These are phyloP conservation scores for Penicillium oxalicum DNA, from an alignment of 2,329 filamentous ascomycete species.

Conservation along the genomic window DNA sequence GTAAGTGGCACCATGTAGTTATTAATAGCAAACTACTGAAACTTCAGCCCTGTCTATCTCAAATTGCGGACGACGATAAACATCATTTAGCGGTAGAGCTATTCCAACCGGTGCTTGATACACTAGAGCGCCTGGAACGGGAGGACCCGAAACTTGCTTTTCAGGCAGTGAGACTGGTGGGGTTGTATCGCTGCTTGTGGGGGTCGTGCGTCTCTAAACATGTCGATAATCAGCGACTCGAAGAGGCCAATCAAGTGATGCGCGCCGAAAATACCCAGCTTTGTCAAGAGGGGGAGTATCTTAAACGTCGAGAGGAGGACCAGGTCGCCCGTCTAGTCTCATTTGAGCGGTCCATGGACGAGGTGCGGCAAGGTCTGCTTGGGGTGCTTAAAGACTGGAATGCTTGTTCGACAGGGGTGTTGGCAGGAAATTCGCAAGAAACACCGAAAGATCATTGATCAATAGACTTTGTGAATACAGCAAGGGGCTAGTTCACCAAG, in stretches of 20 bases:
- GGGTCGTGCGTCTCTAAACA: conserved; percentile 4
- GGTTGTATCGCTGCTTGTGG: background rate
- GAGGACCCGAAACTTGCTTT: conserved; percentile 3
- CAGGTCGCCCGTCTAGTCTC: background rate
- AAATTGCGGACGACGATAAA: background rate
- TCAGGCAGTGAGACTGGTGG: background rate
- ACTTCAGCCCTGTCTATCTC: too few species aligned
- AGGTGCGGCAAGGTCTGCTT: too few species aligned
- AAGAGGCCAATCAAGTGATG: background rate
- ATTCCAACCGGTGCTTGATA: background rate
- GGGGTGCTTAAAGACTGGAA: too few species aligned
- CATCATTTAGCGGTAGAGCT: background rate
- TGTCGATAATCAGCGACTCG: background rate
- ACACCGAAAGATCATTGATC: too few species aligned
- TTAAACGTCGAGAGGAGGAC: background rate
- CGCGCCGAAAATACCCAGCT: background rate
- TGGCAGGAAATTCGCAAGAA: too few species aligned
- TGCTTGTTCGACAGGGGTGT: too few species aligned
- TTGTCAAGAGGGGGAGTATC: background rate
- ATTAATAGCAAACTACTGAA: too few species aligned
- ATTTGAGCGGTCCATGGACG: too few species aligned
- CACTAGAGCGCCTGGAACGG: background rate
- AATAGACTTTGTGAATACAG: too few species aligned
- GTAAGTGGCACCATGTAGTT: too few species aligned
- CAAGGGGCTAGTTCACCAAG: too few species aligned